Base-by-base conservation (phyloP, 441 rosid genomes). In the Erodium moschatum region DNA sequence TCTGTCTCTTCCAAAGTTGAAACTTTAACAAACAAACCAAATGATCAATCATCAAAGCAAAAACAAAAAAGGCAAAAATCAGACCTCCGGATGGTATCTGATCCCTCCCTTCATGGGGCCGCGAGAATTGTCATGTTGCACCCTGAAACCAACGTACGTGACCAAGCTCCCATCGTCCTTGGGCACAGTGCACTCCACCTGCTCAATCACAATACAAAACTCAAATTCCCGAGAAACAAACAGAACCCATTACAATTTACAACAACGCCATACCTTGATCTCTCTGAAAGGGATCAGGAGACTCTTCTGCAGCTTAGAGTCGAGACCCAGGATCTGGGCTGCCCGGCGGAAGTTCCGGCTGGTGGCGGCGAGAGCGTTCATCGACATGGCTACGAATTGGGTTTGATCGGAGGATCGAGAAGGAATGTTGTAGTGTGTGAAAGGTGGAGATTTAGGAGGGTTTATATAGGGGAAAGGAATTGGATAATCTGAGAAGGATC, bases 321-420 rank as follows among this genome's bases (percentile, higher is more conserved):
- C 98, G 73, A 93, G 77, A 0, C 95, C 98, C 58, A 93, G 87
- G 79, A 93, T 82, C 67, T 96, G 80, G 1, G 93, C 85, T 0
- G 97, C 95, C 52, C 83, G 89, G 68, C 93, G 88, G 72, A 93
- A 93, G 75, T 93, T 93, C 44, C 98, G 86, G 83, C 80, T 90
- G 6, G 98, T 89, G n/a, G 95, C 98, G 15, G 89, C 95, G 70
- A 93, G 85, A 66, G 97, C 96, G 69, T 91, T 93, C 98, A 93
- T 93, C 73, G 73, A 50, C 56, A 50, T 50, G 56, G 16, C 16
- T 12, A 13, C 56, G 56, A 50, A 9, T n/a, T 50, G 56, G 16
- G 56, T 13, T 12, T 6, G 19, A 50, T 15, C 16, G 7, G 6
- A n/a, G 19, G 2, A 46, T 46, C 4, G 33, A 4, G 52, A 46